Evolutionary conservation across 495 filamentous ascomycete genomes (phyloP), one percentile per base, ranked within the genome.

Genomic region (Neurospora cerealis): DNA sequence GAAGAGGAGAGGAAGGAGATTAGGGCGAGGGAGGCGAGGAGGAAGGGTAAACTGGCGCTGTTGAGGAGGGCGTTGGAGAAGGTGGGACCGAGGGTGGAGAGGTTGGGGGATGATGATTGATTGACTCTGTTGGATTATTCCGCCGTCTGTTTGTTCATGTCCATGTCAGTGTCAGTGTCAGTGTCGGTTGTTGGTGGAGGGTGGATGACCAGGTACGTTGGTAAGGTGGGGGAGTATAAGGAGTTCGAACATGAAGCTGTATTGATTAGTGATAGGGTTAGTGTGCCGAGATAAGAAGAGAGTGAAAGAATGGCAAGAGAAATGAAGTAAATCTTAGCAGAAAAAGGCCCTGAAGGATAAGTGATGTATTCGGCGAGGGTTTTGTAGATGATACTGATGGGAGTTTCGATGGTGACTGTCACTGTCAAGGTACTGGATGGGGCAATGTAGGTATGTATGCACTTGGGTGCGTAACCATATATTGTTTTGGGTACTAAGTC

Each of bases 1-100:
- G 78, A 84, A 32, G 81, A 82, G 48, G 87, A 89, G 79, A 88
- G 84, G 81, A 78, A 75, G 73, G 79, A 78, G 21, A 72, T 87
- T 32, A 88, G 86, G 79, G 41, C 73, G 71, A 75, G 73, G 71
- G 69, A 70, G 42, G 73, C 70, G 5, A 80, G 71, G 74, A 66
- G 80, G 71, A 80, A 76, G 77, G 76, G 48, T 3, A 76, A 72
- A 62, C 40, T 81, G 70, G 24, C 72, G 70, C 44, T 80, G 74
- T 74, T 86, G 69, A 81, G 74, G 75, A 72, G 70, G 39, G 82
- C 81, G 70, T 73, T 86, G 42, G 77, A 81, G 48, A 81, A 76
- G 76, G 76, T 77, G 15, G 84, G 83, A 6, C 81, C 79, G 17
- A 80, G 80, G 70, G 81, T 86, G 9, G 78, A 75, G 46, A 62